Evolutionary conservation across 768 basidiomycete species (phyloP).

Genomic region (Hygrocybe punicea): DNA sequence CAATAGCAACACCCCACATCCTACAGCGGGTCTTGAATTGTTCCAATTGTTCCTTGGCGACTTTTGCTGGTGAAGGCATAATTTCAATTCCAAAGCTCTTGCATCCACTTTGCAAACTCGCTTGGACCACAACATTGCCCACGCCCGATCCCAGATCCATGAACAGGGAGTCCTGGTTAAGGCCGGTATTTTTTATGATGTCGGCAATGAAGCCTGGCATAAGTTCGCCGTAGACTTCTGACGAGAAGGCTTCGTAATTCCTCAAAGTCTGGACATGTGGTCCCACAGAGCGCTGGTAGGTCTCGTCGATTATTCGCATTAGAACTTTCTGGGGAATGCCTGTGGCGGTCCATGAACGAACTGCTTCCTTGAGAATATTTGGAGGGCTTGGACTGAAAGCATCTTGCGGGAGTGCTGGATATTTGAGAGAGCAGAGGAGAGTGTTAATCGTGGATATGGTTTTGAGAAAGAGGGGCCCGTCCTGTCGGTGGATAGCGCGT

Average conservation of each 20-base stretch:
- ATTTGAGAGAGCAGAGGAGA: conserved; percentile 62
- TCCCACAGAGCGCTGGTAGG: conserved; percentile 90
- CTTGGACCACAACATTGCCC: conserved; percentile 79
- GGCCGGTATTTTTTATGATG: conserved; percentile 53
- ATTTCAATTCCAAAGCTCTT: conserved; percentile 75
- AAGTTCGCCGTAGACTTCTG: conserved; percentile 86
- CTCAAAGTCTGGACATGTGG: conserved; percentile 79
- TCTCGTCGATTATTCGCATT: conserved; percentile 80
- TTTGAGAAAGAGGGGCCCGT: conserved; percentile 69
- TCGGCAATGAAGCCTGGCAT: conserved; percentile 80
- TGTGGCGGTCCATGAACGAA: conserved; percentile 48
- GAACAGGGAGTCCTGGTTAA: conserved; percentile 63
- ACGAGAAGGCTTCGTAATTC: conserved; percentile 79
- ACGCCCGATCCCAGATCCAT: conserved; percentile 86
- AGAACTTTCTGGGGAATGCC: conserved; percentile 65
- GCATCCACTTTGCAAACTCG: conserved; percentile 77
- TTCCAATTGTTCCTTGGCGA: conserved; percentile 71
- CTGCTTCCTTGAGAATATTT: conserved; percentile 49
- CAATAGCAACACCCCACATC: conserved; percentile 86
- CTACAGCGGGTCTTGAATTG: conserved; percentile 75
- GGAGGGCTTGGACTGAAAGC: conserved; percentile 42
- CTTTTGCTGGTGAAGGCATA: conserved; percentile 70
- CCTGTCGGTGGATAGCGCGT: conserved; percentile 62
- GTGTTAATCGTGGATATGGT: conserved; percentile 62
- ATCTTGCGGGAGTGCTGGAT: conserved; percentile 54